Evolutionary conservation across 495 filamentous ascomycete genomes (phyloP).

Genomic region (Neurospora hispaniola): DNA sequence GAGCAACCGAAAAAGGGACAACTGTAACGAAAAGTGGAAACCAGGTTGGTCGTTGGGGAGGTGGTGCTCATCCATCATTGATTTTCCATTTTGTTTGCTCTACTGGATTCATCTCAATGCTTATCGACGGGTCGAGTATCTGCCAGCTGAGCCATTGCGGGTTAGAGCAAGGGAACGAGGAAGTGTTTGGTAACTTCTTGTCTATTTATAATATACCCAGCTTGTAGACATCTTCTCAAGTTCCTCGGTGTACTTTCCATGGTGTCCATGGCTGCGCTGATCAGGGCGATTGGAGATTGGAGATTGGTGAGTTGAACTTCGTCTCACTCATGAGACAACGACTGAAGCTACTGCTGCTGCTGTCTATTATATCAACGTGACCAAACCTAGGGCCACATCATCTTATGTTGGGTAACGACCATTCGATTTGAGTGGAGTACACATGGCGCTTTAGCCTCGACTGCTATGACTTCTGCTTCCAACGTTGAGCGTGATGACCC

Average conservation of each 20-base stretch:
- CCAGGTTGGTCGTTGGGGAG: background rate
- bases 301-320: too few relatives aligned
- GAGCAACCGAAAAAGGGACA: background rate
- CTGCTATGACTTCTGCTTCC: too few relatives aligned
- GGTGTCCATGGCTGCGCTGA: background rate
- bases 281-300: background rate
- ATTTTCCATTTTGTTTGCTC: background rate
- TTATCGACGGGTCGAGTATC: background rate
- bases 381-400: too few relatives aligned
- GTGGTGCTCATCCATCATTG: background rate
- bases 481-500: too few relatives aligned
- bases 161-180: background rate
- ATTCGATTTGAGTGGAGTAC: too few relatives aligned
- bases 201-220: background rate
- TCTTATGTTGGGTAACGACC: too few relatives aligned
- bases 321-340: too few relatives aligned
- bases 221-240: background rate
- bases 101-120: background rate
- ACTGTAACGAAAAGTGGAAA: background rate
- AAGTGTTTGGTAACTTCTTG: background rate
- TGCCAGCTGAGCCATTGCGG: background rate
- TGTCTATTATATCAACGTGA: too few relatives aligned
- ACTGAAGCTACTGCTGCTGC: too few relatives aligned
- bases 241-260: background rate
- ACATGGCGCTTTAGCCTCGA: too few relatives aligned